These are phyloP conservation scores for Wilcoxina mikolae DNA, from an alignment of 495 filamentous ascomycete species.

Conservation along the genomic window DNA sequence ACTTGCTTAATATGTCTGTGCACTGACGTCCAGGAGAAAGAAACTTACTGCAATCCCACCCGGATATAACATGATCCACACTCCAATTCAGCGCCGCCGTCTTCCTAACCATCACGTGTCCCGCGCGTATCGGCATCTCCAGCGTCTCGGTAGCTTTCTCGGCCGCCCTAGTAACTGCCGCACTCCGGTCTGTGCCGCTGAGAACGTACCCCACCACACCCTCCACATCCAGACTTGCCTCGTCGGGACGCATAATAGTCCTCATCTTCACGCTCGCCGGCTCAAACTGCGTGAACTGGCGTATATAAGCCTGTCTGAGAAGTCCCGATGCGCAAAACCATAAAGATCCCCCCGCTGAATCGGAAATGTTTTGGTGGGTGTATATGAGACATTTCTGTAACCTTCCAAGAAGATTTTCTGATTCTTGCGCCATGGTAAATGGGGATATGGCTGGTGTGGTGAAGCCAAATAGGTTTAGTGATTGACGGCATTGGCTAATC, in stretches of 20 bases:
- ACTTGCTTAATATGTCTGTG: neutral
- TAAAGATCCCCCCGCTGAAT: neutral
- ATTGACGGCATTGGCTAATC: neutral
- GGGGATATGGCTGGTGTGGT: neutral
- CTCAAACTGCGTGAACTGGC: slow-evolving; percentile 4
- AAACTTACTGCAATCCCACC: slow-evolving; percentile 6
- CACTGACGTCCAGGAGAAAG: neutral
- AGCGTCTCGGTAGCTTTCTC: slow-evolving; percentile 4
- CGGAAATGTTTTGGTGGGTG: neutral
- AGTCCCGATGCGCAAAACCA: slow-evolving; percentile 2
- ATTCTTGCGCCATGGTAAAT: slow-evolving; percentile 4
- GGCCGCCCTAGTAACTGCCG: slow-evolving; percentile 1
- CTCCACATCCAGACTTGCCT: neutral
- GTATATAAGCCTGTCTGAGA: slow-evolving; percentile 2
- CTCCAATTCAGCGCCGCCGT: slow-evolving; percentile 8
- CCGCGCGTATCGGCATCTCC: slow-evolving; percentile 6
- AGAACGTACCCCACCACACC: neutral
- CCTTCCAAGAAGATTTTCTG: slow-evolving; percentile 1
- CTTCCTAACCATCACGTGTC: slow-evolving; percentile 2
- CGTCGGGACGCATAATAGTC: slow-evolving; percentile 1
- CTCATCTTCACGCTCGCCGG: neutral
- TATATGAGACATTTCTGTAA: slow-evolving; percentile 7
- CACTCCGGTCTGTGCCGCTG: neutral
- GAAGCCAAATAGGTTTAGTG: slow-evolving; percentile 2
- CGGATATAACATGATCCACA: slow-evolving; percentile 4